Base-by-base conservation (phyloP, 164 flowering plant species). In the Berberis vulgaris region DNA sequence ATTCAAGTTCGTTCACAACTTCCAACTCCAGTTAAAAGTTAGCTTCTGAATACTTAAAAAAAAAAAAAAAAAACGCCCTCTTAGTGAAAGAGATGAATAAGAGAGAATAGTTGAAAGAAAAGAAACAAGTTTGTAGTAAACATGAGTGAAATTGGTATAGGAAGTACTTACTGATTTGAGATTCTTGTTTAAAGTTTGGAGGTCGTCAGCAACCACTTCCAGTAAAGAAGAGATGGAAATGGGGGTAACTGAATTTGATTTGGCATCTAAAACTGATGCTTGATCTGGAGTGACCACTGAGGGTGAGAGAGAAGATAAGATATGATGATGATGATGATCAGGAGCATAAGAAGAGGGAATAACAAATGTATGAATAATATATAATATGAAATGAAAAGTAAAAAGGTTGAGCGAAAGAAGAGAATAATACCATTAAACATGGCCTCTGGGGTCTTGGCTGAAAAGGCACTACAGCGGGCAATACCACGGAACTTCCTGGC, bases 201-300 rank as follows among this genome's bases (percentile, higher is more conserved):
- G 86, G 69, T 93, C 96, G 69, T 86, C 92, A 61, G 93, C 86
- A 71, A 93, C 98, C 45, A 78, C 80, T 63, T 88, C 96, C 73
- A 93, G 73, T 69, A 93, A 67, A 66, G 76, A 80, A 49, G 86
- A 64, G 60, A 83, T 67, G 26, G 89, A 83, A 71, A 80, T 62
- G 8, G 79, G 80, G 47, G 71, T 72, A 54, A 53, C 74, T 2
- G 79, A 45, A 57, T 73, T 80, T 11, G 68, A 62, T 62, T 77
- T 77, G 71, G 78, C 55, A 57, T 79, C 81, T 73, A 84, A 55
- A 26, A 70, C 65, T 39, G 76, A 54, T 44, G 79, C 61, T 61
- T 79, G 67, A 79, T 79, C 82, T 69, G 72, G 69, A 64, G 61
- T 69, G 70, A 77, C 63, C 57, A 79, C 93, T 83, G 77, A 67